phyloP scores from a whole-genome alignment of 2,329 filamentous ascomycete species.

The Cladobotryum protrusum region DNA sequence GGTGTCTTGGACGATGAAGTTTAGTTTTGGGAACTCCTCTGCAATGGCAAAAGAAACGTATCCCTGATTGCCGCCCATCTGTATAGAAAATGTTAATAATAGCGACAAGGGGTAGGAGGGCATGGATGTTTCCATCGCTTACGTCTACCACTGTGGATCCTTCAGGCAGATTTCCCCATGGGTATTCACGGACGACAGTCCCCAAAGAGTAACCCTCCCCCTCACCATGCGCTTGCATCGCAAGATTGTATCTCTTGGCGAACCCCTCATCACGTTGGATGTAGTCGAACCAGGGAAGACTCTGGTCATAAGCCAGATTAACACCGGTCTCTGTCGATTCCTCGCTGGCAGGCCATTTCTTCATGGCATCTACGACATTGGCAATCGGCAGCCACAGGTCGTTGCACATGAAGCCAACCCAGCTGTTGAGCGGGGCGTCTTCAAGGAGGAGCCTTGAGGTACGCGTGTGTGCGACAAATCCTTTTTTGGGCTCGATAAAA shows the following conservation, averaged over 20 bases:
- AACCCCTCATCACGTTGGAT: constrained; percentile 20
- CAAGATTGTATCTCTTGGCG: constrained; percentile 23
- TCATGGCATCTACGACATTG: constrained; percentile 26
- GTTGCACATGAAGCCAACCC: constrained; percentile 24
- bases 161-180: constrained; percentile 5
- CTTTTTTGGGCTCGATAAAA: constrained; percentile 31
- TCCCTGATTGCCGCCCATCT: constrained; percentile 13
- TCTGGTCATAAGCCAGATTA: constrained; percentile 20
- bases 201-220: constrained; percentile 16
- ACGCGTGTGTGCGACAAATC: constrained; percentile 33
- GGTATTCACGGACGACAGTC: constrained; percentile 6
- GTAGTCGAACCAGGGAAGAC: constrained; percentile 21
- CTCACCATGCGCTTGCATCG: constrained; percentile 24
- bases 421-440: constrained; percentile 21
- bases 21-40: constrained; percentile 9
- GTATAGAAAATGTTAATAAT: neutral
- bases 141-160: constrained; percentile 9
- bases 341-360: constrained; percentile 28
- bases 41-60: constrained; percentile 12
- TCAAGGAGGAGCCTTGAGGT: constrained; percentile 24
- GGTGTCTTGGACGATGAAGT: constrained; percentile 16
- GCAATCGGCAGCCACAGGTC: constrained; percentile 24
- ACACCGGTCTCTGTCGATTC: constrained; percentile 29
- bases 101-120: neutral
- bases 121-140: neutral